Percentiles rank a stretch among this genome's conserved stretches.
phyloP scores from a whole-genome alignment of 345 rosid species.

The Corymbia maculata region DNA sequence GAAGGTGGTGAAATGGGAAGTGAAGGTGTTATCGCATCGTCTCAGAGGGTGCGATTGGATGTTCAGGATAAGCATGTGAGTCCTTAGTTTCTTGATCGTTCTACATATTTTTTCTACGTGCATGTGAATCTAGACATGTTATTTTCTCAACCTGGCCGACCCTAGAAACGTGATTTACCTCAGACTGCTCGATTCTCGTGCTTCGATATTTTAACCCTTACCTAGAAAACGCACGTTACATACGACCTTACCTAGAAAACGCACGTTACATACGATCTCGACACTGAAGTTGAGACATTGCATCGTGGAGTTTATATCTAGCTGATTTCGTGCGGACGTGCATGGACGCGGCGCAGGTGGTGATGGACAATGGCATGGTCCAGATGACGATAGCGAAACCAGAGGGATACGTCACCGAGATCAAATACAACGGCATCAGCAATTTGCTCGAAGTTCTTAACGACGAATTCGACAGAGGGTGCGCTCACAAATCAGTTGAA shows the following conservation, averaged over 20 bases:
- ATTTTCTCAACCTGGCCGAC: neutral
- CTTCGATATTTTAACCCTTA: neutral
- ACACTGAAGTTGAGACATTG: neutral
- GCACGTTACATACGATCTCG: neutral
- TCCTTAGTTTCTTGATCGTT: neutral
- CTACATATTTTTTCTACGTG: neutral
- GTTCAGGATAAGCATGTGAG: conserved; percentile 7
- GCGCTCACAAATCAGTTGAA: neutral
- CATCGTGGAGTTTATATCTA: neutral
- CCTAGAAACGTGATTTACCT: neutral
- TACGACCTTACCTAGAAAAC: neutral
- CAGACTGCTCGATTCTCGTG: neutral
- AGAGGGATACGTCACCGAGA: conserved; percentile 32
- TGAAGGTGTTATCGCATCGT: neutral
- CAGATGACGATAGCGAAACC: conserved; percentile 36
- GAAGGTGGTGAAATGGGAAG: neutral
- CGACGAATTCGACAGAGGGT: conserved; percentile 49
- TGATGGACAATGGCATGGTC: conserved; percentile 40
- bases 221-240: neutral
- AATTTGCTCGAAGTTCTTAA: conserved; percentile 42
- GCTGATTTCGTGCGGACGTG: neutral
- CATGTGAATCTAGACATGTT: neutral
- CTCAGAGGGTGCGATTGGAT: conserved; percentile 10
- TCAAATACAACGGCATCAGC: conserved; percentile 31
- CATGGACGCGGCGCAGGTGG: conserved; percentile 16